Conservation (phyloP, 345 rosid species). For the Conringia planisiliqua region DNA sequence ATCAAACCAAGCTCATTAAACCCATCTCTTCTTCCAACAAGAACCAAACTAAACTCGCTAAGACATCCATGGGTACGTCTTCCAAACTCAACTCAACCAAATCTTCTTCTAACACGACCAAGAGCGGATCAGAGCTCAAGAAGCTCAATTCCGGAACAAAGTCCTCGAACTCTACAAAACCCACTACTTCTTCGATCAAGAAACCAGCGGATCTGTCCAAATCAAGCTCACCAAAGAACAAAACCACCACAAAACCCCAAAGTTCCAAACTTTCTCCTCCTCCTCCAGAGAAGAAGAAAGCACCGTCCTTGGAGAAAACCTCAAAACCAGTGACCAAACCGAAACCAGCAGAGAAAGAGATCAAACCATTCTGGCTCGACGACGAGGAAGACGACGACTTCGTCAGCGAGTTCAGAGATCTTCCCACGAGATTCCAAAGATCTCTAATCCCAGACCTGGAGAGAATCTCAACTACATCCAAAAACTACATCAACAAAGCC, state of each 20-base stretch:
- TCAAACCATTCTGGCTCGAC: constrained; percentile 53
- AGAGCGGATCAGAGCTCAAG: constrained; percentile 41
- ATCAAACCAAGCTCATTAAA: constrained; percentile 52
- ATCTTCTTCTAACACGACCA: constrained; percentile 15
- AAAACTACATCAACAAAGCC: constrained; percentile 66
- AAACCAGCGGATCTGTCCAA: constrained; percentile 59
- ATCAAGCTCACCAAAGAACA: constrained; percentile 46
- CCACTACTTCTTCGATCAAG: constrained; percentile 26
- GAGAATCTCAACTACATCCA: constrained; percentile 69
- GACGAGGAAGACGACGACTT: constrained; percentile 61
- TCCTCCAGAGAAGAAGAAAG: constrained; percentile 37
- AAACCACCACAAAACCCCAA: constrained; percentile 43
- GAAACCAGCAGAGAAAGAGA: constrained; percentile 28
- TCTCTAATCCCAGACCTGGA: constrained; percentile 77
- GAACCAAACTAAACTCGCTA: constrained; percentile 49
- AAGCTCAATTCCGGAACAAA: constrained; percentile 46
- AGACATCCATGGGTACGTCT: constrained; percentile 21
- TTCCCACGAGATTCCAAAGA: constrained; percentile 68
- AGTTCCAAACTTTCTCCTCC: constrained; percentile 21
- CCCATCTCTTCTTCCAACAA: constrained; percentile 35
- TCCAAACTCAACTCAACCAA: constrained; percentile 53
- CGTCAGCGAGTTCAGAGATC: constrained; percentile 67
- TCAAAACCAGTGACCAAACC: constrained; percentile 35
- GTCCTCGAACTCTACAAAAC: constrained; percentile 42
- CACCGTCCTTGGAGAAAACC: constrained; percentile 17